Base-by-base conservation (phyloP, 73 alveolate genomes). In the Tetrahymena elliotti region DNA sequence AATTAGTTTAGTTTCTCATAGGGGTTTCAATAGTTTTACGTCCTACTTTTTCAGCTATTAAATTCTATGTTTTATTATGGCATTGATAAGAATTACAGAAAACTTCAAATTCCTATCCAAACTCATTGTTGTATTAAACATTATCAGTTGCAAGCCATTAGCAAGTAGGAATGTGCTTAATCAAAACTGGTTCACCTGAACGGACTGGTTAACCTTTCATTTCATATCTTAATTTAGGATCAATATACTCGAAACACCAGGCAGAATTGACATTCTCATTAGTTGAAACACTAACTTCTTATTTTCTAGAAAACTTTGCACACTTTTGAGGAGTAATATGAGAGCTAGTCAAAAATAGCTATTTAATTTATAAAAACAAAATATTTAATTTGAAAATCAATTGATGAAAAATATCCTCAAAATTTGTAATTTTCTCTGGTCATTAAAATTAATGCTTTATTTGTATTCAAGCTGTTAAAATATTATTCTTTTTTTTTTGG, bases 71-170 rank as follows among this genome's bases (percentile, higher is more conserved):
- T 84, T 94, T 94, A 52, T 94, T 94, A 11, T 84, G 47, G 53
- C 96, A 94, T 94, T 94, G 20, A 84, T 39, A 94, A 16, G 96
- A 94, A 52, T 94, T 94, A 12, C 93, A 94, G 38, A 94, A 94
- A 1, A 94, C 96, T 94, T 94, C 96, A 18, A 94, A 47, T 53
- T 94, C 96, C 84, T 94, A 52, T 92, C 96, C 96, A 88, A 94
- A 94, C 47, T 94, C 96, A 88, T 94, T 94, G 33, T 94, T 52
- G 82, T 94, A 94, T 22, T 83, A 31, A 33, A 94, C 53, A 15
- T 94, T 94, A 94, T 94, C 96, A 35, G 95, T 84, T 16, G 96
- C 96, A 82, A 94, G 93, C 96, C 96, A 94, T 52, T 94, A 94
- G 34, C 93, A 84, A 52, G 96, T 94, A 27, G 93, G 93, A 6